Evolutionary conservation across 2,329 filamentous ascomycete species (phyloP), one percentile per base, ranked within the genome.

Genomic region (Byssochlamys sp.): DNA sequence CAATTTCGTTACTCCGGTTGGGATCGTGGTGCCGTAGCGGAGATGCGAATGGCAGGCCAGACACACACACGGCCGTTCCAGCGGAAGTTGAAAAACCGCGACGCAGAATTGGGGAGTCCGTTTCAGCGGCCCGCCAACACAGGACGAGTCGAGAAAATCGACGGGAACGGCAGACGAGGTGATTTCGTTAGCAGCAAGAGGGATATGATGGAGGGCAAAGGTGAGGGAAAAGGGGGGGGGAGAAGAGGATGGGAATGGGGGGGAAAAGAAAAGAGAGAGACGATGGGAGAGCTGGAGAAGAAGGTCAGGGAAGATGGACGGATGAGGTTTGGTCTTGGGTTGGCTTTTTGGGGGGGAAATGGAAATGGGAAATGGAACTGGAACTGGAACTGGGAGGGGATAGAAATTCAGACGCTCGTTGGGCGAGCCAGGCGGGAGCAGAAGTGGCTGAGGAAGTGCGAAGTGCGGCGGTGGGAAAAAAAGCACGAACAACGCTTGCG

Each of bases 271-370:
- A 28, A 51, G 11, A 51, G 49, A 28, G 14, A 19, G 27, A n/a
- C 19, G 27, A 35, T 53, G 27, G 39, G 35, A 31, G 29, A 31
- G 39, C 19, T 45, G 39, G 61, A 61, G 62, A 53, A 49, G 25
- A 24, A n/a, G 50, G 57, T 56, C 2, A 51, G 25, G 25, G 27
- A 28, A 51, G 25, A 26, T 51, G 25, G 49, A 26, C 27, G 25
- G 49, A 28, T 28, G 27, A 28, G 49, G 33, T 31, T 53, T 29
- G 29, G 52, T 28, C 14, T 31, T 53, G n/a, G 29, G 52, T 28
- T 28, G 28, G 28, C 29, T 53, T 35, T 19, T 35, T 28, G 52
- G 53, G 29, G 53, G 35, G 48, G 19, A n/a, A 50, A 7, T 9
- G 45, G 14, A 49, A 25, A 49, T n/a, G 45, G 24, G 9, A 25